A percentile compares a stretch with the other conserved stretches of the same genome.
phyloP scores from a whole-genome alignment of 1,284 basidiomycete species.

The Pyrrhoderma noxium region DNA sequence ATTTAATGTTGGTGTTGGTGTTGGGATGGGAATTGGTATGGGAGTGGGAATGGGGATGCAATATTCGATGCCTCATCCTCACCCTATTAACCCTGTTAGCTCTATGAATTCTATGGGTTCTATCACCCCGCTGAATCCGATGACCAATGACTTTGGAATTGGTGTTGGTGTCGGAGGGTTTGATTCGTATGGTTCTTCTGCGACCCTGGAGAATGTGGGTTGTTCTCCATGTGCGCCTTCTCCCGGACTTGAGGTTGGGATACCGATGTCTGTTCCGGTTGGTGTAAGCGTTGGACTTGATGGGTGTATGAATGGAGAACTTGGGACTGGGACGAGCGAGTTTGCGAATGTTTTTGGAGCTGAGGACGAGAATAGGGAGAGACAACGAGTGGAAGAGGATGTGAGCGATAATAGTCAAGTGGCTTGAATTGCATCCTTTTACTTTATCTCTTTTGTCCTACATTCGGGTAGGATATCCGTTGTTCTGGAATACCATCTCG shows the following conservation, averaged over 20 bases:
- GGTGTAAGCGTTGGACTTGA: not conserved
- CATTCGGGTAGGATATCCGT: no score
- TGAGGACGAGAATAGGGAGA: not conserved
- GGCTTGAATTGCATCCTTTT: no score
- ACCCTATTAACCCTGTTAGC: no score
- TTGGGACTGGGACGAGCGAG: slow-evolving; percentile 3
- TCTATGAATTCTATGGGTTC: no score
- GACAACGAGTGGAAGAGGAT: not conserved
- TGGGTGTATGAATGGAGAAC: not conserved
- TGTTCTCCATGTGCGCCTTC: not conserved
- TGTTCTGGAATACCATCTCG: no score
- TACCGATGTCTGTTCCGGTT: not conserved
- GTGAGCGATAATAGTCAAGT: no score
- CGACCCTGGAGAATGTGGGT: not conserved
- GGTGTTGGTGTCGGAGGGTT: not conserved
- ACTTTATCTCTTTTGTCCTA: no score
- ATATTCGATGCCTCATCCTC: no score
- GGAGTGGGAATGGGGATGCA: slow-evolving; percentile 2
- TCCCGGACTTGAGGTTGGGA: not conserved
- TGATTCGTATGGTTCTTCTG: not conserved
- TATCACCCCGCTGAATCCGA: not conserved
- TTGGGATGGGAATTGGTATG: slow-evolving; percentile 2
- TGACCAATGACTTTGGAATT: not conserved
- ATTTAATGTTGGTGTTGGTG: slow-evolving; percentile 7
- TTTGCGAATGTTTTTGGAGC: slow-evolving; percentile 8